Base-by-base conservation (phyloP, 306 rosid species). In the Arachis hypogaea region DNA sequence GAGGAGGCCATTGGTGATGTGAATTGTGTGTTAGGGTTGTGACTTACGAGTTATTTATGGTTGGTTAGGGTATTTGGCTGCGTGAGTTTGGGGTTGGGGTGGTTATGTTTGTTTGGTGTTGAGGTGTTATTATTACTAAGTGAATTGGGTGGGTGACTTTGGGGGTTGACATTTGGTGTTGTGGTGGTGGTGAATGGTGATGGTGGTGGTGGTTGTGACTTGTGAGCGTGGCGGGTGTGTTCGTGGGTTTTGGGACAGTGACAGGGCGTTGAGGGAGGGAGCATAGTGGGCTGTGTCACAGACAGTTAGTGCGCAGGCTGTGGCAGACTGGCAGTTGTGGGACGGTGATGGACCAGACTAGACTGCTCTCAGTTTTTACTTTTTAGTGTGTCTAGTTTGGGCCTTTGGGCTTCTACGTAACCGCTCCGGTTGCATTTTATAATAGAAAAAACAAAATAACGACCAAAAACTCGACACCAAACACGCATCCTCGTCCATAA, bases 1-100 rank as follows among this genome's bases (percentile, higher is more conserved):
- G 68, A 14, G 56, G 56, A 16, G 0, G 56, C 1, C 38, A 33
- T 33, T 33, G n/a, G 69, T 58, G 76, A 77, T 77, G 28, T 14
- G 57, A 51, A 11, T 4, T 51, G 57, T 52, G 22, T 1, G 58
- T n/a, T 52, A 14, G 58, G 58, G 58, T 5, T 52, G 12, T n/a
- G 58, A 7, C 16, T 5, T 47, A 3, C 9, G 9, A 9, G 4
- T 2, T 2, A 33, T 33, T 33, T 33, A 33, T 33, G 38, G 38
- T 33, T 33, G 38, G 11, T 9, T 46, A 46, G 51, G 51, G 51
- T 46, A 46, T 50, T 18, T n/a, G 3, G 28, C 6, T 22, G 58
- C 5, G 28, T 52, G 11, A 11, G 11, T 12, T 49, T 11, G 14
- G 18, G 11, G 11, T 49, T 49, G 51, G 51, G 51, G 11, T 8